A percentile compares a stretch with the other conserved stretches of the same genome.
Evolutionary conservation across 1,284 basidiomycete species (phyloP).

Genomic region (Ganoderma lingzhi): DNA sequence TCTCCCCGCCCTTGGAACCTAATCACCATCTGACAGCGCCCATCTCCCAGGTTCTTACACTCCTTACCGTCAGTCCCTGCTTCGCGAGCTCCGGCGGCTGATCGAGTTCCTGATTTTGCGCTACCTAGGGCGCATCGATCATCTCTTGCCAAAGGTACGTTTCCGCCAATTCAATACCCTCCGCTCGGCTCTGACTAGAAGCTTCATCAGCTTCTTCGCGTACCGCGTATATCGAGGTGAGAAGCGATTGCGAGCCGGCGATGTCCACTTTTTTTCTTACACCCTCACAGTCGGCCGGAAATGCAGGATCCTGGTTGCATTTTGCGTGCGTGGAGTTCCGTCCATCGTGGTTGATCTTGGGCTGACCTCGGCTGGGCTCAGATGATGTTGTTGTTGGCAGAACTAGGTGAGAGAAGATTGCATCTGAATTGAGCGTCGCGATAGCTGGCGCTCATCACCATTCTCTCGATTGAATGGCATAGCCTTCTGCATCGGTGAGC

Average conservation of each 20-base stretch:
- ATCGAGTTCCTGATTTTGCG: neutral
- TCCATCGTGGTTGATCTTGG: neutral
- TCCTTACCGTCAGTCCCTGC: neutral
- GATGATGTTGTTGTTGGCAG: neutral
- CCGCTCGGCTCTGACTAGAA: neutral
- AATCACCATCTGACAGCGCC: neutral
- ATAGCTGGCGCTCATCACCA: neutral
- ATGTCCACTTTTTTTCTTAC: neutral
- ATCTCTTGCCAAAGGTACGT: neutral
- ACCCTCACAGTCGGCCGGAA: neutral
- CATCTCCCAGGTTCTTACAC: neutral
- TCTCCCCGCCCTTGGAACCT: neutral
- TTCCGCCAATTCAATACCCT: neutral
- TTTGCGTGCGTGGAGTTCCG: neutral
- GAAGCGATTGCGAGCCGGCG: neutral
- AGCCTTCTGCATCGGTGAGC: neutral
- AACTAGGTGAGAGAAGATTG: neutral
- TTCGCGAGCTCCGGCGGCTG: neutral
- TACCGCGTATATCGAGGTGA: conserved; percentile 5
- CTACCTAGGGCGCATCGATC: neutral
- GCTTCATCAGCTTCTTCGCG: neutral
- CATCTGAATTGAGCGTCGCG: neutral
- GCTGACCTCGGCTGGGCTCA: neutral
- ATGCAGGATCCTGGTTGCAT: neutral
- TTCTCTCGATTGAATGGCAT: neutral